Base-by-base conservation (phyloP, 805 yeast species). In the Starmera quercuum region DNA sequence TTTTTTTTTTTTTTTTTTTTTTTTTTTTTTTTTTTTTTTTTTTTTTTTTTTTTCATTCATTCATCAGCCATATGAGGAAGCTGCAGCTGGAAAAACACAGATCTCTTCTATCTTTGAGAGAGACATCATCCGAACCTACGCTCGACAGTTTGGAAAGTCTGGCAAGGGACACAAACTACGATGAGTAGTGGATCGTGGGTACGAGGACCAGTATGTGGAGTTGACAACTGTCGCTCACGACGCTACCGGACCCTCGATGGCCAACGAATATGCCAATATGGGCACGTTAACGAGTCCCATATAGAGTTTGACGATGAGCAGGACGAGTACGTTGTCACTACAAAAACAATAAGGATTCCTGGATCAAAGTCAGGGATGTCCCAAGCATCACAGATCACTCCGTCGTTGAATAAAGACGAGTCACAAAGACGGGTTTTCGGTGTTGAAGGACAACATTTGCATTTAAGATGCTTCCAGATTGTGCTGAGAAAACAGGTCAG, bases 181-280 rank as follows among this genome's bases (percentile, higher is more conserved):
- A n/a, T n/a, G n/a, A n/a, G n/a, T n/a, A 25, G 27, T 11, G 15
- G 15, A 13, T 27, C 33, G 10, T 51, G 55, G 54, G 64, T 68
- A 26, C 64, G 77, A 44, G 97, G 98, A 2, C 80, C 83, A 5
- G 59, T 80, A 5, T 90, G 98, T 67, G 97, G 97, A 1, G 77
- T 78, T 3, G 88, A 83, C 42, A 90, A 90, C 62, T 90, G 98
- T 58, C 75, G 83, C 4, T 83, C 96, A 1, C 61, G 76, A 25
- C 68, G 79, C 32, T 90, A 85, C 75, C 68, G 80, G 32, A 56
- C 73, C 20, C 61, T 75, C 4, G 85, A 83, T 47, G 98, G 98
- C 18, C 74, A 74, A 32, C 70, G 78, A 36, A 79, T 88, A 9
- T 90, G 98, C 54, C 90, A 83, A 47, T 81, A 73, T 49, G 97